Evolutionary conservation across 495 filamentous ascomycete genomes (phyloP), one percentile per base, ranked within the genome.

Genomic region (Alectoria sarmentosa): DNA sequence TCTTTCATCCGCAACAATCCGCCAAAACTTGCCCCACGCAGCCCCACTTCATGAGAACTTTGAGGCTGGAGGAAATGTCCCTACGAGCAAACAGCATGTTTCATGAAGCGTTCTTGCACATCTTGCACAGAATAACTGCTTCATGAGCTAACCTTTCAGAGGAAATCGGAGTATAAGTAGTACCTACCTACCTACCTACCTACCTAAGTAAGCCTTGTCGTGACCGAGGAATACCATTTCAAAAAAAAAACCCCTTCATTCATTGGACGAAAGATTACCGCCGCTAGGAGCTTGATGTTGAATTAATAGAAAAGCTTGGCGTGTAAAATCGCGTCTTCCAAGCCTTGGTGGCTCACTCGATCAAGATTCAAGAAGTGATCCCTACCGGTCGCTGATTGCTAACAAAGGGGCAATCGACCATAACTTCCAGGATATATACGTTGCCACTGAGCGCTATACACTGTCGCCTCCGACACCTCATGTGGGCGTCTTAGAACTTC

Each of bases 291-390:
- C 32, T 41, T 55, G 36, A 55, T 34, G 34, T 41, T 63, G 26
- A 30, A 52, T 63, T 44, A 36, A 57, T 63, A 63, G 49, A 56
- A 63, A 42, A 4, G 23, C 61, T 63, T 63, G 44, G 61, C 61
- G 36, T 42, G 55, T 14, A n/a, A n/a, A 46, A 28, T 63, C 48
- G 61, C 61, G 61, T 63, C 38, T 42, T 56, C 36, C 26, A 5
- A 52, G 17, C 4, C n/a, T 48, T 13, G 42, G 21, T 48, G 57
- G 56, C 37, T 44, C 19, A 14, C 17, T 64, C 48, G 48, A 58
- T 52, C 38, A 49, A 52, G 21, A n/a, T 44, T 38, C 39, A 44
- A 21, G 17, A 44, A 26, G 58, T 48, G 44, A 52, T 38, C 30
- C 58, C 57, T 65, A 30, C 44, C 42, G 30, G 58, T 41, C 37